Percentiles rank a stretch among this genome's conserved stretches.
These are phyloP conservation scores for Bretziella fagacearum DNA, from an alignment of 2,329 filamentous ascomycete genomes.

Conservation along the genomic window DNA sequence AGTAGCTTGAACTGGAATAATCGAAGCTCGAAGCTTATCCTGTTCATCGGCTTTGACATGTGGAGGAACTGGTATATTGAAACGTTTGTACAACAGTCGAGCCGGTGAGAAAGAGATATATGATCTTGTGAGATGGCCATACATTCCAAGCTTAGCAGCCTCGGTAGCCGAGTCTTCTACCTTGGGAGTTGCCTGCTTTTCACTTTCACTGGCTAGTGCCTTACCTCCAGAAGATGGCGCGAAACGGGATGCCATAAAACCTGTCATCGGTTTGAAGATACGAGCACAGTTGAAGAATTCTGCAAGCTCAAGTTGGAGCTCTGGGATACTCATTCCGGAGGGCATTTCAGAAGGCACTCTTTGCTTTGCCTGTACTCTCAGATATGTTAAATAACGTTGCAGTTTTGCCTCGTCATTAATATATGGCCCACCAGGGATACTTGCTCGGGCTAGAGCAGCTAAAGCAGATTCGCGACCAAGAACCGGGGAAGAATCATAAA, in stretches of 20 bases:
- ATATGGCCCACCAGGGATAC: slow-evolving; percentile 59
- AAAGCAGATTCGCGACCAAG: slow-evolving; percentile 50
- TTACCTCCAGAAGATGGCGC: slow-evolving; percentile 42
- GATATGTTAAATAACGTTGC: slow-evolving; percentile 61
- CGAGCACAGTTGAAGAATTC: slow-evolving; percentile 52
- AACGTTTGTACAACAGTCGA: slow-evolving; percentile 79
- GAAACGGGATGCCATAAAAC: slow-evolving; percentile 85
- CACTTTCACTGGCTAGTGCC: slow-evolving; percentile 19
- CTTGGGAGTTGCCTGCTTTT: slow-evolving; percentile 21
- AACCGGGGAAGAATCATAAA: slow-evolving; percentile 32
- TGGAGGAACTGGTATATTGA: slow-evolving; percentile 65
- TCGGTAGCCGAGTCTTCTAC: slow-evolving; percentile 56
- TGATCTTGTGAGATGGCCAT: slow-evolving; percentile 68
- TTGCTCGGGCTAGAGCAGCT: slow-evolving; percentile 49
- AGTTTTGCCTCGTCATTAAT: slow-evolving; percentile 66
- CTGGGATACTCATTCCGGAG: slow-evolving; percentile 28
- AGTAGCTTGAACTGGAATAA: not conserved
- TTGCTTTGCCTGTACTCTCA: slow-evolving; percentile 35
- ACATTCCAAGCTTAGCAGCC: slow-evolving; percentile 83
- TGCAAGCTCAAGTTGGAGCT: slow-evolving; percentile 62
- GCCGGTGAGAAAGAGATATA: slow-evolving; percentile 60
- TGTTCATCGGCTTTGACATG: slow-evolving; percentile 23
- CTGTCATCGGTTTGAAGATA: slow-evolving; percentile 83
- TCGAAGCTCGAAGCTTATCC: not conserved
- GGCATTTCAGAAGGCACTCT: slow-evolving; percentile 23